Evolutionary conservation across 192 early-diverging fungal genomes (phyloP).

Genomic region (Martensiomyces pterosporus): DNA sequence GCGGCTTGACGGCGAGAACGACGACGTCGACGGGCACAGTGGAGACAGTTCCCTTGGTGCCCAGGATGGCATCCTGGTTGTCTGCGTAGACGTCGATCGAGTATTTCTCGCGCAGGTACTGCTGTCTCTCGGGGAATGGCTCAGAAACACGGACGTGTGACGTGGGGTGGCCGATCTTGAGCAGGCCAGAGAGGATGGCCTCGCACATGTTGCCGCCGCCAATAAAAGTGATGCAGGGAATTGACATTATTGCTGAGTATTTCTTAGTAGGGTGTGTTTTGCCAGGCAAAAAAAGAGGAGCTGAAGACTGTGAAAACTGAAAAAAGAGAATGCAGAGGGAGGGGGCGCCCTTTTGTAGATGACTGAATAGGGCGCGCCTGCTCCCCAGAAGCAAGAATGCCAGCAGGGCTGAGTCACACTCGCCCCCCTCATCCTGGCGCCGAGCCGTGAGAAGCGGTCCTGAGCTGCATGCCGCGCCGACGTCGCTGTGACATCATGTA

Average conservation of each 20-base stretch:
- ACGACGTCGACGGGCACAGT: slow-evolving; percentile 55
- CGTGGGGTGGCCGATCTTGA: slow-evolving; percentile 67
- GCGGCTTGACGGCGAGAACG: slow-evolving; percentile 88
- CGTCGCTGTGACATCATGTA: too few species aligned
- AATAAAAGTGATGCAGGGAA: slow-evolving; percentile 59
- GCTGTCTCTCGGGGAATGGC: slow-evolving; percentile 60
- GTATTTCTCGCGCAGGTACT: slow-evolving; percentile 63
- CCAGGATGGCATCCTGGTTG: slow-evolving; percentile 60
- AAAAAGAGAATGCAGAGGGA: too few species aligned
- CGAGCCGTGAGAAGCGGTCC: too few species aligned
- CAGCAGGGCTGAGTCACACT: too few species aligned
- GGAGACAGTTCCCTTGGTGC: slow-evolving; percentile 16
- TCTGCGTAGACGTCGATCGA: slow-evolving; percentile 57
- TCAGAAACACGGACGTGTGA: slow-evolving; percentile 76
- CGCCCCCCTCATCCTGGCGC: too few species aligned
- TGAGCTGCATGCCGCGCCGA: too few species aligned
- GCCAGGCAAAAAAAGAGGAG: too few species aligned
- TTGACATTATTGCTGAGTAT: slow-evolving; percentile 2
- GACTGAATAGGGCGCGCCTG: too few species aligned
- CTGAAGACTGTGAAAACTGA: too few species aligned
- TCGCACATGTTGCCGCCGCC: slow-evolving; percentile 97
- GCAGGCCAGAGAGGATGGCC: slow-evolving; percentile 85
- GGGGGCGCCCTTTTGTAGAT: too few species aligned
- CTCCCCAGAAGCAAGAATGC: too few species aligned
- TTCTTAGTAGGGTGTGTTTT: too few species aligned